Evolutionary conservation across 2,329 filamentous ascomycete genomes (phyloP), one percentile per base, ranked within the genome.

Genomic region (Hypoxylon sp.): DNA sequence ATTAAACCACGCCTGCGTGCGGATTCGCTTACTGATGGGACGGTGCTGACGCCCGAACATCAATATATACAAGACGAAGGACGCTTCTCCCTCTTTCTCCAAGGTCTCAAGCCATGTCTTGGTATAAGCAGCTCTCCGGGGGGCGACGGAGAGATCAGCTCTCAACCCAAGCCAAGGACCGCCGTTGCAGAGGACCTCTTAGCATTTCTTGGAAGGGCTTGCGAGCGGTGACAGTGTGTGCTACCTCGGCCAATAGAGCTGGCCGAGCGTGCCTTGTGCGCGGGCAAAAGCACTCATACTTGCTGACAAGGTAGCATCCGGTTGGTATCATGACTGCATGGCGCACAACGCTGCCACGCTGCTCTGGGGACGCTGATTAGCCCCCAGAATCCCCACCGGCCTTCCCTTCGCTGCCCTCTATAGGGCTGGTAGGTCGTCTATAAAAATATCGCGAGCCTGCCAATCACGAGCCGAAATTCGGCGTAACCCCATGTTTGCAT

Each of bases 81-180:
- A 31, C 3, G 29, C 11, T 17, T 23, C 17, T 26, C 48, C 46
- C 26, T 17, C 27, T 21, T 26, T 51, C 46, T 31, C 37, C 29
- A 21, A 53, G 6, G 40, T 31, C 26, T 59, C 40, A 47, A 21
- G 26, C 31, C 43, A 17, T 37, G 33, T 37, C n/a, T 18, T 46
- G 38, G 31, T 35, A 47, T 60, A 46, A 61, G 58, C 58, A 58
- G n/a, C n/a, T n/a, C n/a, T n/a, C n/a, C n/a, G n/a, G n/a, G n/a
- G n/a, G n/a, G n/a, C n/a, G n/a, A n/a, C n/a, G 27, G 21, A 42
- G 8, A 41, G 49, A 55, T 54, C 46, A 21, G n/a, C 46, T 37
- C n/a, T 40, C 35, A 27, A 20, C 33, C 11, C n/a, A n/a, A n/a
- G n/a, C 38, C 31, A 27, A 20, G 17, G 27, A 31, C 35, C 27